These are phyloP conservation scores for Calocybe indica DNA, from an alignment of 768 basidiomycete genomes.

Conservation along the genomic window DNA sequence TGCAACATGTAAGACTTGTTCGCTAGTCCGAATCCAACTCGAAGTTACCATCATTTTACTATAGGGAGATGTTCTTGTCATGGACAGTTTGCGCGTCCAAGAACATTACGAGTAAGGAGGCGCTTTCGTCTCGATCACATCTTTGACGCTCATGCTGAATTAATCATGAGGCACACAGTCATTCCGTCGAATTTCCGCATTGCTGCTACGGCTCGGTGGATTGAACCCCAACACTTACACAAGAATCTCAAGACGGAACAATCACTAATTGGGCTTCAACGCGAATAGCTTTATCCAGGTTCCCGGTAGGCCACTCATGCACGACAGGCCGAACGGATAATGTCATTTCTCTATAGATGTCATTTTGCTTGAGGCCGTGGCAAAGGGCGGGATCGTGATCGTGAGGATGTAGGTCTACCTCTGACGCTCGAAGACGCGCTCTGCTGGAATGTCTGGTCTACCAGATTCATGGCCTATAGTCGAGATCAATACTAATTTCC, in stretches of 20 bases:
- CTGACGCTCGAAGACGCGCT: no score
- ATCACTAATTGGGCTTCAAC: no score
- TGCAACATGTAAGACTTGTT: constrained; percentile 53
- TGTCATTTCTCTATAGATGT: no score
- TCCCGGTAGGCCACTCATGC: no score
- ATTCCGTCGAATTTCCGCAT: constrained; percentile 71
- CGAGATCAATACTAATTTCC: no score
- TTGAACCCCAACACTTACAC: constrained; percentile 27
- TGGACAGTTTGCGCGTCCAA: constrained; percentile 69
- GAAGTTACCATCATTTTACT: neutral
- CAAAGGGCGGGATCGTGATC: no score
- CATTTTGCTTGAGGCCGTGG: no score
- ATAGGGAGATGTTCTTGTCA: constrained; percentile 73
- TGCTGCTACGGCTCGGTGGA: constrained; percentile 72
- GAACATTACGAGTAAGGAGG: constrained; percentile 59
- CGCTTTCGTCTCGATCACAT: neutral
- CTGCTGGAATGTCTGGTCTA: no score
- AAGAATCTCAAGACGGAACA: neutral
- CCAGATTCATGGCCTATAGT: no score
- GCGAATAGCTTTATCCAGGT: no score
- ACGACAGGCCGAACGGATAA: no score
- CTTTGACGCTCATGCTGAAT: neutral
- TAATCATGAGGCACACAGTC: constrained; percentile 56
- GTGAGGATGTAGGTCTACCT: no score
- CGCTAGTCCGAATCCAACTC: constrained; percentile 1